Evolutionary conservation across 345 rosid genomes (phyloP).

Genomic region (Eucalyptus cloeziana): DNA sequence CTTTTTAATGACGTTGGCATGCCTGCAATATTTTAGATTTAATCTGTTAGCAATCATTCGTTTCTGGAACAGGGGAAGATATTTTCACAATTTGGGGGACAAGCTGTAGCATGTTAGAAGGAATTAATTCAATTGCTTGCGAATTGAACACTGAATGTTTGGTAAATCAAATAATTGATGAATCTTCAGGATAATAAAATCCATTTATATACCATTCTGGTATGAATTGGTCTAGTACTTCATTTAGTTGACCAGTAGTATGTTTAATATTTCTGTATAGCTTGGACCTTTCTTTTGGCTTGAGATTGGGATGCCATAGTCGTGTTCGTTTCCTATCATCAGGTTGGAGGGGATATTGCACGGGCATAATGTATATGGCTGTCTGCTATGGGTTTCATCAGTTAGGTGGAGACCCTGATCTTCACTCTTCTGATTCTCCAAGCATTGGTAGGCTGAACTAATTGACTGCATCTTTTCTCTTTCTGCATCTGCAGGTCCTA

Average conservation of each 20-base stretch:
- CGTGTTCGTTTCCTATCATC: not conserved
- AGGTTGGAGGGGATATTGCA: not conserved
- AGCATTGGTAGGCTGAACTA: not conserved
- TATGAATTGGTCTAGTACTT: not conserved
- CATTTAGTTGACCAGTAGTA: not conserved
- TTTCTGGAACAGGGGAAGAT: not conserved
- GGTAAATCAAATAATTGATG: not conserved
- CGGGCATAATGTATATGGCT: not conserved
- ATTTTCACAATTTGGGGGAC: not conserved
- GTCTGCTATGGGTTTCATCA: not conserved
- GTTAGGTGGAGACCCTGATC: not conserved
- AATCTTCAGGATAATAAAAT: not conserved
- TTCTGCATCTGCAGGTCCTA: not conserved
- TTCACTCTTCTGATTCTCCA: constrained; percentile 1
- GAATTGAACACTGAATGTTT: not conserved
- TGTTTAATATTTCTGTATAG: not conserved
- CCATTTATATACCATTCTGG: not conserved
- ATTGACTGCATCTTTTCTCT: not conserved
- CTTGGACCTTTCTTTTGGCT: not conserved
- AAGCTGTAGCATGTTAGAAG: not conserved
- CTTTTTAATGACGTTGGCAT: not conserved
- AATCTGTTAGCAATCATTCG: not conserved
- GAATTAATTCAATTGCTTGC: not conserved
- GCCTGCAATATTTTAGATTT: not conserved
- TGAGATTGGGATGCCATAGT: not conserved